Evolutionary conservation across 345 rosid genomes (phyloP), one percentile per base, ranked within the genome.

Genomic region (Gossypium bickii): DNA sequence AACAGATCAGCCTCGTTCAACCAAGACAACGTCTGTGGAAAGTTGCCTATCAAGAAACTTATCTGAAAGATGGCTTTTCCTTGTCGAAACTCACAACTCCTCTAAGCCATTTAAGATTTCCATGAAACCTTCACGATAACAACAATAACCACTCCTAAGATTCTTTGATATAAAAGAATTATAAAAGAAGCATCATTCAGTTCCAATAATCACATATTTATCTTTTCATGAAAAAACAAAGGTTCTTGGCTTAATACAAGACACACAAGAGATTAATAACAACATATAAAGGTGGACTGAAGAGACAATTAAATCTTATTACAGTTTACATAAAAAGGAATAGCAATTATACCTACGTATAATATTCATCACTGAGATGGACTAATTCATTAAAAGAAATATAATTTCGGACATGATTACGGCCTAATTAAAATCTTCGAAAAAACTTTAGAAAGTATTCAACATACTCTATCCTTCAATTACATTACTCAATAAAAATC

Each of bases 121-220:
- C 87, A 78, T 70, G 69, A 49, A 81, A 85, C 87, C 93, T 91
- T 81, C 84, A 83, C 81, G 81, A 79, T 59, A 77, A 48, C 64
- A 60, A 43, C 63, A 43, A 45, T 1, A 75, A 64, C 45, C 22
- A 29, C 49, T 48, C n/a, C 24, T 62, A 71, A 56, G 51, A 66
- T 52, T 73, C 29, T 52, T 71, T n/a, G 67, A 51, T 56, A 64
- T 9, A 18, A 48, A 60, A 58, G 70, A 18, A 59, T n/a, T 44
- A 25, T 41, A 41, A 27, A 38, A 63, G 72, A 67, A 7, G 47
- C 20, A 48, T 72, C 69, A 66, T 16, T 45, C 72, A 70, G 71
- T 48, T 48, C 52, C 55, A 58, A 77, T 17, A 56, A 53, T 17
- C 13, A 9, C 12, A 18, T n/a, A 3, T 18, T 12, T 12, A 15